Base-by-base conservation (phyloP, 495 filamentous ascomycete species). In the Parmelia sp. region DNA sequence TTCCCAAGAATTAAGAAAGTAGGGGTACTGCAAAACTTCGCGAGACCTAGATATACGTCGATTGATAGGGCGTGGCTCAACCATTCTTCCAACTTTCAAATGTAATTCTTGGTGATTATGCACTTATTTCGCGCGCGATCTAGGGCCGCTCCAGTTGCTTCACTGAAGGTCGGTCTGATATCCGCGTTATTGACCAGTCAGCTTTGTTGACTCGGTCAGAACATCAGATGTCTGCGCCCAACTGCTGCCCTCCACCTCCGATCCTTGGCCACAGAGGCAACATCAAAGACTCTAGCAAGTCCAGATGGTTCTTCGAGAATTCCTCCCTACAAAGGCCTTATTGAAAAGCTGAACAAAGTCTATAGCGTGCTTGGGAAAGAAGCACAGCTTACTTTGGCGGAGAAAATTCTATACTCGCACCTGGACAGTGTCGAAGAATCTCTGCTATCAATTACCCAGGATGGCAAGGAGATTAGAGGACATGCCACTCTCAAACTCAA, bases 321-420 rank as follows among this genome's bases (percentile, higher is more conserved):
- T 64, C 86, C 86, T 23, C 86, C 85, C n/a, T 90, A 90, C 74
- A 70, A 75, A 14, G 86, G 84, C 70, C 82, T 89, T 33, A 71
- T 84, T 31, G 73, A 77, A 36, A 83, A 80, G 59, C 78, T 90
- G 11, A 71, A 76, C 19, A 72, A 86, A 71, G 91, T 95, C 31
- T 88, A 90, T 27, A 80, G 82, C 35, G 82, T 96, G 10, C 80
- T 96, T 37, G 88, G 89, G 6, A 73, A 78, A 25, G 74, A 78
- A 12, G 84, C 87, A 49, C 79, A 81, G 27, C 84, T 98, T 42
- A 96, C 94, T 4, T 82, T 97, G 42, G 91, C 94, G 56, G 94
- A 98, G 77, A 98, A 98, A 81, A 96, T 97, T 66, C 82, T 98
- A 45, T 98, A 97, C 80, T 91, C 94, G 68, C 94, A 98, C 80